Percentiles rank a stretch among this genome's conserved stretches.
Evolutionary conservation across 78 protist species (phyloP).

Genomic region (Protostelium mycophagum): DNA sequence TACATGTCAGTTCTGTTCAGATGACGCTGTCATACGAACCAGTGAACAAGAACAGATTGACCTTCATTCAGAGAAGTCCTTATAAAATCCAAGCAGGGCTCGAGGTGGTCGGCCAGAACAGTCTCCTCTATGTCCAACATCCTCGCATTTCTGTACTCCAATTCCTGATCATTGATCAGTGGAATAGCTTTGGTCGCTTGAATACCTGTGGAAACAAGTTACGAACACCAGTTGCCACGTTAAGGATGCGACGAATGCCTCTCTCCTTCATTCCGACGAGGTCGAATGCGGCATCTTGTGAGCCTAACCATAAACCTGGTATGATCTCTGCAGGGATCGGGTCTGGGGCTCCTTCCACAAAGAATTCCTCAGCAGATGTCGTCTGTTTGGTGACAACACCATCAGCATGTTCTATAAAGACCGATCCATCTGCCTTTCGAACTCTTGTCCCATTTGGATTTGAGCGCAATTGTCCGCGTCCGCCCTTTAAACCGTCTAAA

Average conservation of each 20-base stretch:
- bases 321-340: neutral
- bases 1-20: neutral
- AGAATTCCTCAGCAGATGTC: neutral
- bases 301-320: neutral
- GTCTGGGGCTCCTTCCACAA: neutral
- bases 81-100: neutral
- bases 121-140: neutral
- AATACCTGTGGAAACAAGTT: neutral
- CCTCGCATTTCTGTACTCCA: neutral
- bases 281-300: neutral
- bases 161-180: neutral
- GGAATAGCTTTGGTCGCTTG: neutral
- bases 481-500: neutral
- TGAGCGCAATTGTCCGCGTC: neutral
- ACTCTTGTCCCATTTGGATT: neutral
- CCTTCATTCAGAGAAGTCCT: neutral
- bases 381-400: neutral
- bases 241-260: neutral
- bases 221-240: neutral
- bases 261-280: neutral
- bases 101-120: neutral
- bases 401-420: neutral
- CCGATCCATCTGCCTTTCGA: neutral
- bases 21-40: neutral
- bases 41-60: neutral